Evolutionary conservation across 805 yeast genomes (phyloP), one percentile per base, ranked within the genome.

Genomic region (Metschnikowia bowlesiae): DNA sequence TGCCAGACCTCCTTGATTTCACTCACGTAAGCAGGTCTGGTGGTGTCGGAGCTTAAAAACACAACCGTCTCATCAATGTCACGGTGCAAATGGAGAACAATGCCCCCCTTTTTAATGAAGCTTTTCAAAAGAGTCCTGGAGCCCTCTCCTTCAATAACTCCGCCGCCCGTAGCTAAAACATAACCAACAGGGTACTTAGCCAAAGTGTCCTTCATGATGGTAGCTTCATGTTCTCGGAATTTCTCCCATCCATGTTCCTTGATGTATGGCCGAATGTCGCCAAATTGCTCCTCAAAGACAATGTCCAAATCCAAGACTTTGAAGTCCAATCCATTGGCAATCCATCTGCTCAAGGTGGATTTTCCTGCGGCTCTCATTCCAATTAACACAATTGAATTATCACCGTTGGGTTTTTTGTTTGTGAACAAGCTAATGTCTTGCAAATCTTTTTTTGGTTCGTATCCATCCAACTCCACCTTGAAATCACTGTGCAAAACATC

Each of bases 331-430:
- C 79, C 75, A 30, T 78, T 68, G 8, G 96, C 84, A 58, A 87
- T 81, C 85, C 96, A 86, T 54, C 80, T 76, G 39, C 96, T 84
- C 60, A 90, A 76, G 1, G 96, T 85, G 3, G 96, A 81, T 69
- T 94, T 94, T 18, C 99, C 99, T 22, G 97, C 96, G 16, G 97
- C 99, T 66, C 99, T 81, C 99, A 94, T 94, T 39, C 99, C 99
- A 64, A 94, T 86, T 37, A 92, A 79, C 44, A 90, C 79, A 49
- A 91, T 81, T 61, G 88, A 81, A 56, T 76, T 78, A 45, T 73
- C 67, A 37, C 74, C 79, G 54, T 78, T 79, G 11, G 55, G 46
- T 34, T 56, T 51, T 35, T 59, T 56, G 30, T 62, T 61, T 22
- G 53, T 51, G 48, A 54, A 52, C 30, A 58, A 57, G 9, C 59